Percentiles rank a stretch among this genome's conserved stretches.
Evolutionary conservation across 2,329 filamentous ascomycete genomes (phyloP).

Genomic region (Teratosphaeria pseudoeucalypti): DNA sequence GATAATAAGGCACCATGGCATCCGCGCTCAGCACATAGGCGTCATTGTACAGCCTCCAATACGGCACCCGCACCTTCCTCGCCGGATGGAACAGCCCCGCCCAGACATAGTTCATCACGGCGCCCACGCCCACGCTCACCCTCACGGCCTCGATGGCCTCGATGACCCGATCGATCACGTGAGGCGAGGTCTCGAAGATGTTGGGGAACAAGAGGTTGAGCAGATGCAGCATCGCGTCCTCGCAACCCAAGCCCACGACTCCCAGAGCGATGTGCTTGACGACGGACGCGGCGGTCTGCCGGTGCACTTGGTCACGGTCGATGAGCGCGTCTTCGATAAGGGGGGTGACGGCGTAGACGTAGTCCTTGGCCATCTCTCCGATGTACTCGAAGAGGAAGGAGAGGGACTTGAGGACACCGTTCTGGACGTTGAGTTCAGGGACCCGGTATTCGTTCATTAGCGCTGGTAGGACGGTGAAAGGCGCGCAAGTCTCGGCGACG

Average conservation of each 20-base stretch:
- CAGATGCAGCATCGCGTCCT: constrained; percentile 96
- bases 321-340: constrained; percentile 94
- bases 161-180: constrained; percentile 96
- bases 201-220: constrained; percentile 95
- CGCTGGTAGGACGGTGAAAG: constrained; percentile 95
- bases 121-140: constrained; percentile 81
- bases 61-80: constrained; percentile 84
- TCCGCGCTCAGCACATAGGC: constrained; percentile 91
- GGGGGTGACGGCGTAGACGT: constrained; percentile 95
- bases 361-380: constrained; percentile 97
- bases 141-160: constrained; percentile 95
- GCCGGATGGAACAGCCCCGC: constrained; percentile 95
- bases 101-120: constrained; percentile 98
- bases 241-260: constrained; percentile 93
- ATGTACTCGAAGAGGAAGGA: constrained; percentile 99
- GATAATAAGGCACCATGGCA: constrained; percentile 93
- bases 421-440: constrained; percentile 96
- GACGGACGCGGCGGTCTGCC: constrained; percentile 89
- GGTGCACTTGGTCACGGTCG: constrained; percentile 94
- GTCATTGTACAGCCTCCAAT: constrained; percentile 96
- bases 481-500: constrained; percentile 94
- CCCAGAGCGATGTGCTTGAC: constrained; percentile 97
- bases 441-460: constrained; percentile 99
- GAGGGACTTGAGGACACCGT: constrained; percentile 92
- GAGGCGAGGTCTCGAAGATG: constrained; percentile 92